Conservation (phyloP, 306 rosid genomes). For the Arachis hypogaea region DNA sequence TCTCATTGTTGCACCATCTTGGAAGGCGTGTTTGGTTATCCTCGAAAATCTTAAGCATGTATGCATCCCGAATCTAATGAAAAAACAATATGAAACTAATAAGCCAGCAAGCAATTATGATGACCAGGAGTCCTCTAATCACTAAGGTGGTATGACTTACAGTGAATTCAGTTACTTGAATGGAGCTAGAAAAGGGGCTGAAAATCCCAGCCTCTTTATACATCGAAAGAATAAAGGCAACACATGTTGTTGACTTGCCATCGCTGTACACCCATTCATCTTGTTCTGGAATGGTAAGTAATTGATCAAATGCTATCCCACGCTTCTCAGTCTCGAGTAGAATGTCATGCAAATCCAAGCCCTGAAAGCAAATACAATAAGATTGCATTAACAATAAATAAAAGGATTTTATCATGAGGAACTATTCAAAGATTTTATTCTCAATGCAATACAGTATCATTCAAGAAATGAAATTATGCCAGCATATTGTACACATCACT, state of each 20-base stretch:
- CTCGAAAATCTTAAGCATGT: slow-evolving; percentile 82
- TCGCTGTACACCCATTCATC: slow-evolving; percentile 98
- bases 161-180: slow-evolving; percentile 96
- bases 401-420: slow-evolving; percentile 18
- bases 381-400: slow-evolving; percentile 2
- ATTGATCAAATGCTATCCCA: slow-evolving; percentile 74
- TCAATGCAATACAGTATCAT: neutral
- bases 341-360: slow-evolving; percentile 76
- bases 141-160: slow-evolving; percentile 50
- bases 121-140: neutral
- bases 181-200: slow-evolving; percentile 67
- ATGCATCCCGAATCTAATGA: slow-evolving; percentile 87
- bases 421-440: neutral
- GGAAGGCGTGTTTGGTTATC: slow-evolving; percentile 83
- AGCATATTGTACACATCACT: slow-evolving; percentile 7
- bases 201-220: slow-evolving; percentile 92
- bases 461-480: slow-evolving; percentile 11
- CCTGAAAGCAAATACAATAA: slow-evolving; percentile 51
- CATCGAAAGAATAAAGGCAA: slow-evolving; percentile 90
- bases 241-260: slow-evolving; percentile 96
- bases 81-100: slow-evolving; percentile 7
- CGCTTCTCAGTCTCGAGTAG: slow-evolving; percentile 81
- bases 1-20: slow-evolving; percentile 78
- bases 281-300: slow-evolving; percentile 91
- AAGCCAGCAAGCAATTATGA: neutral